Evolutionary conservation across 805 yeast species (phyloP).

Genomic region (Pichia kluyveri): DNA sequence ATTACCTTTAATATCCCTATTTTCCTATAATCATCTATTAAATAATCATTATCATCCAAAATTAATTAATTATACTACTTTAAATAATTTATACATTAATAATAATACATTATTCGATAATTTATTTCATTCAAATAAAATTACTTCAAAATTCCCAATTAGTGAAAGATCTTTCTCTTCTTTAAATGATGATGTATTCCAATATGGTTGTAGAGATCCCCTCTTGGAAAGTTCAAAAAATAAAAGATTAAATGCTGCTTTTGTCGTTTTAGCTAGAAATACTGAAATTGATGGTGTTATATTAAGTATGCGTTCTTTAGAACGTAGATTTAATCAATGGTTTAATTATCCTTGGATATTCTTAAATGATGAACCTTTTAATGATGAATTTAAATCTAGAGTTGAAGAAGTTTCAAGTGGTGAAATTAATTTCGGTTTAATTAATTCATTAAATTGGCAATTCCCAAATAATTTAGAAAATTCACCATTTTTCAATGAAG

Average conservation of each 20-base stretch:
- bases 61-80: too few relatives aligned
- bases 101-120: conserved; percentile 5
- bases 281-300: conserved; percentile 71
- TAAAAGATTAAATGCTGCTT: conserved; percentile 67
- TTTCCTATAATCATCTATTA: too few relatives aligned
- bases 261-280: conserved; percentile 78
- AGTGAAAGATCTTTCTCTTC: conserved; percentile 19
- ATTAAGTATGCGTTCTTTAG: conserved; percentile 63
- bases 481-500: conserved; percentile 37
- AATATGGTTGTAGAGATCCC: conserved; percentile 26
- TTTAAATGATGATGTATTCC: conserved; percentile 22
- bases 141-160: conserved; percentile 17
- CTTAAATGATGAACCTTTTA: conserved; percentile 71
- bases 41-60: too few relatives aligned
- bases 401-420: conserved; percentile 49
- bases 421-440: conserved; percentile 60
- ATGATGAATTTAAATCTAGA: conserved; percentile 47
- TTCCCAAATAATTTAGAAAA: conserved; percentile 38
- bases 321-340: conserved; percentile 90
- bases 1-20: too few relatives aligned
- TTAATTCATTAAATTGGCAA: conserved; percentile 59
- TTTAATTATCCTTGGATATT: conserved; percentile 89
- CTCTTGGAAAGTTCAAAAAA: conserved; percentile 12
- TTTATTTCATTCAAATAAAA: conserved; percentile 8
- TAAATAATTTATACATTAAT: too few relatives aligned